These are phyloP conservation scores for Pueraria montana DNA, from an alignment of 306 rosid species.

Conservation along the genomic window DNA sequence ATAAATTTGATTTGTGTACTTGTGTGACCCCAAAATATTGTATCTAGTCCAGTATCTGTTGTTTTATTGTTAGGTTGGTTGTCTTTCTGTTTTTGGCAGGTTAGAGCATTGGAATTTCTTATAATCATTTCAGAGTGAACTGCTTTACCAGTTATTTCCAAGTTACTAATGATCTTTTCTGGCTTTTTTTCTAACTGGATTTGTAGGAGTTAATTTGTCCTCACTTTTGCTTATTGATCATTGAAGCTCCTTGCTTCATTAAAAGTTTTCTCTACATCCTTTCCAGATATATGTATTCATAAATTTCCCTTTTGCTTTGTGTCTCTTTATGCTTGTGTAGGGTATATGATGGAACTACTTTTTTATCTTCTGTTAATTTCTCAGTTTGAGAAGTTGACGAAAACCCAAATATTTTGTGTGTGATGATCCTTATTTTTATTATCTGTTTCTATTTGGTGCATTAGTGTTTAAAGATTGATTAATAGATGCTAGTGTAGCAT, in stretches of 20 bases:
- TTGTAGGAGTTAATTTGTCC: slow-evolving; percentile 2
- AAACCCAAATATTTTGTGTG: not conserved
- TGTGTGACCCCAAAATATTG: slow-evolving; percentile 6
- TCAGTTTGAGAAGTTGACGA: not conserved
- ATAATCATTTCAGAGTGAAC: not conserved
- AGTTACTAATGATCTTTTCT: not conserved
- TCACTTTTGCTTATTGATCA: not conserved
- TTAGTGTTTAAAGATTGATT: slow-evolving; percentile 16
- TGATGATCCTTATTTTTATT: not conserved
- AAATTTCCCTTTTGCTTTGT: no score
- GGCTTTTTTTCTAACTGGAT: not conserved
- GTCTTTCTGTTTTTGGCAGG: not conserved
- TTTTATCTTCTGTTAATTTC: no score
- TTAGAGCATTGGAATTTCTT: not conserved
- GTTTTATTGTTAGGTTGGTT: slow-evolving; percentile 11
- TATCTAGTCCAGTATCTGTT: not conserved
- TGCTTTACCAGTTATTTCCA: not conserved
- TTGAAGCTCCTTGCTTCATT: not conserved
- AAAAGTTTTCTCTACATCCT: not conserved
- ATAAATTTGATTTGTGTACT: slow-evolving; percentile 27
- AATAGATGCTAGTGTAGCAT: not conserved
- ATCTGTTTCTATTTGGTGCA: not conserved
- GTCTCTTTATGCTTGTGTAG: no score
- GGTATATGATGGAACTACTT: no score
- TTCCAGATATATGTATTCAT: no score